Evolutionary conservation across 495 filamentous ascomycete genomes (phyloP).

Genomic region (Neurospora sp.): DNA sequence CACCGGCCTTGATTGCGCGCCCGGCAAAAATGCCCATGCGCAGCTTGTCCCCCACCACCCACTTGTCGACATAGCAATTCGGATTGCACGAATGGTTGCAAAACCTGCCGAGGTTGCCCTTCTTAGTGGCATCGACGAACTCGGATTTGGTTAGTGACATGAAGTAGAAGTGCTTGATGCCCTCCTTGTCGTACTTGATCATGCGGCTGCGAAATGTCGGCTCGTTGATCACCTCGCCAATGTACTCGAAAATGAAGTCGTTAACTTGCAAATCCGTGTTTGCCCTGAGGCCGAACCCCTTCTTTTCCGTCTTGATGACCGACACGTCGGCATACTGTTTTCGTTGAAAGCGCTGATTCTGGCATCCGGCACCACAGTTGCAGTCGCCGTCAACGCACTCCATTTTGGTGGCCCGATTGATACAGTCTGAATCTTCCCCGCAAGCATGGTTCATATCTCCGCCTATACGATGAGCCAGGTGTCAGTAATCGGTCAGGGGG

Average conservation of each 20-base stretch:
- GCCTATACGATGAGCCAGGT: conserved; percentile 41
- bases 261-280: conserved; percentile 64
- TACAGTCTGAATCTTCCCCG: conserved; percentile 95
- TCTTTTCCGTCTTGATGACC: conserved; percentile 95
- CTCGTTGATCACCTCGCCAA: conserved; percentile 97
- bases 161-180: conserved; percentile 99
- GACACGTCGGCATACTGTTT: conserved; percentile 83
- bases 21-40: conserved; percentile 98
- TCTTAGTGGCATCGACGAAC: conserved; percentile 97
- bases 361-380: conserved; percentile 76
- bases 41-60: conserved; percentile 96
- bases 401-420: conserved; percentile 96
- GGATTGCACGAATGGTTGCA: conserved; percentile 99
- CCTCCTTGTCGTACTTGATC: conserved; percentile 84
- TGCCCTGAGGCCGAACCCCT: conserved; percentile 84
- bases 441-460: conserved; percentile 71
- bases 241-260: conserved; percentile 96
- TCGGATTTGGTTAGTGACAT: conserved; percentile 97
- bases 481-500: conserved; percentile 5
- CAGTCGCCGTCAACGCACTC: conserved; percentile 80
- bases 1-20: conserved; percentile 74
- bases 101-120: conserved; percentile 90
- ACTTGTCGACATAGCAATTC: conserved; percentile 99
- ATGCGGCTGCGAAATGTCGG: conserved; percentile 75
- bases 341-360: conserved; percentile 91